Evolutionary conservation across 2,329 filamentous ascomycete species (phyloP), one percentile per base, ranked within the genome.

Genomic region (Zymoseptoria ardabiliae): DNA sequence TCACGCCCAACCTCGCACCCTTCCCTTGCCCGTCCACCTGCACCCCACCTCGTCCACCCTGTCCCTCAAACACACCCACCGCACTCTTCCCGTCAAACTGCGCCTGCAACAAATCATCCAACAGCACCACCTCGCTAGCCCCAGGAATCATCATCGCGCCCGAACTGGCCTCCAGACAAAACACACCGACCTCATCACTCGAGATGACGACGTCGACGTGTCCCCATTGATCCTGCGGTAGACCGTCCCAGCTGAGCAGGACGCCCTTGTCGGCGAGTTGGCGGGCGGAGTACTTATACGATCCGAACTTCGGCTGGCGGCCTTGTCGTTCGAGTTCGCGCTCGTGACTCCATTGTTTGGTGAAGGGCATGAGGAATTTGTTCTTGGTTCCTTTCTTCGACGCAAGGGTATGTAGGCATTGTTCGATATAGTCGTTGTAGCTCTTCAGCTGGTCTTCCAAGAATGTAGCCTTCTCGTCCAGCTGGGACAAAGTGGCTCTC

Each of bases 381-480:
- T 70, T 65, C 19, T 70, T 68, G 75, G 95, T 96, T 78, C 95
- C 95, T 77, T 97, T 97, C 75, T 97, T 96, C 77, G 90, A 96
- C 75, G 97, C 94, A 60, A 99, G 81, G 4, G 95, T 99, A 61
- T 92, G 83, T 90, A 99, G 97, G 54, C 94, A 93, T 74, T 96
- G 92, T 77, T 99, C 95, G 71, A 99, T 96, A 76, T 99, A 99
- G 77, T 99, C 91, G 72, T 99, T 96, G 77, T 99, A 99, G 65
- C 88, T 94, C 81, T 96, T 96, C 61, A 96, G 85, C 76, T 99
- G 94, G 68, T 91, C 89, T 72, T 99, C 94, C 9, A 99, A 83
- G 76, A 95, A 99, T 65, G 86, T 84, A 45, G 93, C 92, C 77
- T 99, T 94, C 67, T 91, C 85, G 74, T 90, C 86, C 62, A 95